Conservation (phyloP, 345 rosid species). For the Excoecaria agallocha region DNA sequence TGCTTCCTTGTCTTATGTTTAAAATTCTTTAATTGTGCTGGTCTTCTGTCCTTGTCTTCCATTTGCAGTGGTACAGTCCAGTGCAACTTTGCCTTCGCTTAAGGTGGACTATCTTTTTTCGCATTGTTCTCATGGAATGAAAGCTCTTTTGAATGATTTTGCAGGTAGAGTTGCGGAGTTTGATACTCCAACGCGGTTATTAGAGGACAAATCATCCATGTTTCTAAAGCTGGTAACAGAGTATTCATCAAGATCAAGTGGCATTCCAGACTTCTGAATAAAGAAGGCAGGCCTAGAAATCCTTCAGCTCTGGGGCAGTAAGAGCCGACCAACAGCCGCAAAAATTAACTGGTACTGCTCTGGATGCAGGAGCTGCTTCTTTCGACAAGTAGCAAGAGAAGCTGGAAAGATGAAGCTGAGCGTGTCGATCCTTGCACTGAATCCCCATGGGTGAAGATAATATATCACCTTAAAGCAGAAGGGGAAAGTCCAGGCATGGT, state of each 20-base stretch:
- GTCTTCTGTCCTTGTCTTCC: no score
- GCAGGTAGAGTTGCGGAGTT: constrained; percentile 95
- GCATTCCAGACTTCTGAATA: constrained; percentile 76
- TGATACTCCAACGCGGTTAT: constrained; percentile 69
- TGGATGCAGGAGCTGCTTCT: constrained; percentile 19
- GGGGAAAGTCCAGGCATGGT: constrained; percentile 7
- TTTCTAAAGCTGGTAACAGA: constrained; percentile 88
- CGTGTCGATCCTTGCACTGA: constrained; percentile 1
- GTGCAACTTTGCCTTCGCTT: no score
- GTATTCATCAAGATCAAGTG: constrained; percentile 90
- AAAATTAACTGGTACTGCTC: neutral
- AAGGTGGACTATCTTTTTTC: no score
- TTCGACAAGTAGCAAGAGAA: constrained; percentile 16
- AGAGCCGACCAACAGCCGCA: constrained; percentile 12
- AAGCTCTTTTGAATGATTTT: constrained; percentile 1
- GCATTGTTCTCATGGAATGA: no score
- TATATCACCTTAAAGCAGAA: constrained; percentile 14
- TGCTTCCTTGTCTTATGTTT: no score
- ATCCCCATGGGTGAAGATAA: constrained; percentile 11
- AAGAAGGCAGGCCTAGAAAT: constrained; percentile 26
- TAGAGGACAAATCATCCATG: constrained; percentile 96
- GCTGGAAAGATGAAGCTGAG: constrained; percentile 2
- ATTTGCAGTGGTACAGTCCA: no score
- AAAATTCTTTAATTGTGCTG: no score
- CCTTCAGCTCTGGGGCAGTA: constrained; percentile 14